Base-by-base conservation (phyloP, 2,329 filamentous ascomycete genomes). In the Magnaporthiopsis rhizophila region DNA sequence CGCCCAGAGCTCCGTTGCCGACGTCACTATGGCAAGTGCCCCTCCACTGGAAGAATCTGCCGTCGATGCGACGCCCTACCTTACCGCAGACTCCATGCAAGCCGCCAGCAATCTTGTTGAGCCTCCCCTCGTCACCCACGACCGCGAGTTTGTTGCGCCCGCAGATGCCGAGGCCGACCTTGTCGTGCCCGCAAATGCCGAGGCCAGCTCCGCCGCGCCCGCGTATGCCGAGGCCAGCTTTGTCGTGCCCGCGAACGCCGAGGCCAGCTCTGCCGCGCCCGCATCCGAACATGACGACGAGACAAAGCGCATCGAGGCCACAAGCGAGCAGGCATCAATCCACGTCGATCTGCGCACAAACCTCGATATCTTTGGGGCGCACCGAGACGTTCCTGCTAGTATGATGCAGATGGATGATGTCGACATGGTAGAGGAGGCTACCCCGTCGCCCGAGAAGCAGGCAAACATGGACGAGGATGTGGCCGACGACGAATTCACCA, bases 361-460 rank as follows among this genome's bases (percentile, higher is more conserved):
- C 38, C 68, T 74, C 1, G 73, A 76, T 65, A 76, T 76, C 2
- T 76, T 76, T 59, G 72, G 72, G 3, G 65, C 68, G 57, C 36
- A 53, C 6, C 60, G 58, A 3, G 62, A 63, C 24, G n/a, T 24
- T 34, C 26, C 15, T 2, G 21, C 28, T 1, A 28, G 30, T 24
- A 28, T n/a, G 50, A n/a, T 28, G n/a, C 38, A 28, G 28, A 18
- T 30, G 26, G 24, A 26, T 62, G 61, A 56, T 21, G 61, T 13
- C 26, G 26, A 24, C 21, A 9, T 12, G 18, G 53, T 38, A 15
- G 28, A 58, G 7, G 28, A 15, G 24, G 28, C 65, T 15, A 63
- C 67, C 30, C 63, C 69, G 18, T 60, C 66, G 3, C 66, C 45
- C 2, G 57, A 58, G 57, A 26, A 26, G 24, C 15, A 61, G 12